These are phyloP conservation scores for Termitomyces sp. DNA, from an alignment of 768 basidiomycete genomes.

Conservation along the genomic window DNA sequence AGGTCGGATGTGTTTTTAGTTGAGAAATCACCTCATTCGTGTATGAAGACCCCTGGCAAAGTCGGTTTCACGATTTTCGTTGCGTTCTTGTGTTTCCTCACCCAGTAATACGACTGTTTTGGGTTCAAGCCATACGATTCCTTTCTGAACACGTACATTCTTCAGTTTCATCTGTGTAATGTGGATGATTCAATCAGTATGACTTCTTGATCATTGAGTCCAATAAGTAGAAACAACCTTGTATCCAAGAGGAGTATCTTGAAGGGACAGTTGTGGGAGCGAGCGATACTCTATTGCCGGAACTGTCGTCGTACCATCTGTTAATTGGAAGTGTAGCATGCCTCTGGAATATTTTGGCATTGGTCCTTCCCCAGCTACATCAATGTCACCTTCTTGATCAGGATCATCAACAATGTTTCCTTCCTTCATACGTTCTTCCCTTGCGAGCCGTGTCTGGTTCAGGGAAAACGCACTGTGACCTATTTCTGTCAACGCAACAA, in stretches of 20 bases:
- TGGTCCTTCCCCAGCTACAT: slow-evolving; percentile 63
- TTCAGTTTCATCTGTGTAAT: slow-evolving; percentile 59
- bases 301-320: slow-evolving; percentile 67
- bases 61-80: slow-evolving; percentile 46
- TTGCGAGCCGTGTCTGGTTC: slow-evolving; percentile 59
- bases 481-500: slow-evolving; percentile 76
- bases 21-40: slow-evolving; percentile 60
- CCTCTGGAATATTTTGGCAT: slow-evolving; percentile 78
- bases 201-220: neutral
- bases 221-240: slow-evolving; percentile 47
- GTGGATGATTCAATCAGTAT: neutral
- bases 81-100: slow-evolving; percentile 58
- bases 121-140: slow-evolving; percentile 76
- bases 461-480: slow-evolving; percentile 79
- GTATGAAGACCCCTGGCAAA: slow-evolving; percentile 57
- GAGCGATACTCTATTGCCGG: slow-evolving; percentile 75
- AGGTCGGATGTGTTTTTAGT: neutral
- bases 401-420: slow-evolving; percentile 31
- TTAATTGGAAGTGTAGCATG: slow-evolving; percentile 71
- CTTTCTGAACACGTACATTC: slow-evolving; percentile 60
- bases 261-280: slow-evolving; percentile 61
- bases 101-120: slow-evolving; percentile 55
- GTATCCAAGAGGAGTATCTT: slow-evolving; percentile 72
- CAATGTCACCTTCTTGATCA: slow-evolving; percentile 49
- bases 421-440: slow-evolving; percentile 57